Evolutionary conservation across 441 rosid species (phyloP), one percentile per base, ranked within the genome.

Genomic region (Populus hybrid): DNA sequence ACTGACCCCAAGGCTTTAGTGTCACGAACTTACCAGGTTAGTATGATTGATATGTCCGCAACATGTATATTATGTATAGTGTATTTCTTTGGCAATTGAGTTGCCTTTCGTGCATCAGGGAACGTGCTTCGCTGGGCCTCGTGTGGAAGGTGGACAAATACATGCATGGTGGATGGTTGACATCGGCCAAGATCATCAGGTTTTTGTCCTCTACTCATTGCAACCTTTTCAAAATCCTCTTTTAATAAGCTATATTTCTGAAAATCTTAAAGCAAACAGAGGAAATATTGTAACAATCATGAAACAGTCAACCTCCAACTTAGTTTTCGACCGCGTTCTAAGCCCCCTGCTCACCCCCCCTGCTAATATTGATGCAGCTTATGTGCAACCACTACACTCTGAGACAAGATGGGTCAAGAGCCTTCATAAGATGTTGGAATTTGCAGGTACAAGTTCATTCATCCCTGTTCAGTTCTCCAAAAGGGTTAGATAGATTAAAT

Each of bases 151-250:
- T 24, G 95, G 97, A 30, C 84, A 35, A 50, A 87, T 82, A 80
- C 87, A 85, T 75, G 84, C 98, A 0, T 96, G 99, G 99, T 96
- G 99, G 98, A 88, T 90, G 97, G 87, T 94, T 77, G 99, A 94
- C 83, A 77, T 96, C 38, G 97, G 98, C 78, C 84, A 90, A 87
- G 91, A 96, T 83, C 99, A 91, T 88, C 98, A 94, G 98, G 99
- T 94, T 64, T 75, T 70, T 73, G 26, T 9, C 20, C 14, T 61
- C 30, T 28, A 28, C 30, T 28, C 30, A 28, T 28, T 28, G 30
- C 30, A 28, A 1, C 24, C 46, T 66, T 42, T 24, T 68, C n/a
- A 30, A 21, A 26, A 67, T 23, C 28, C n/a, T 46, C 34, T 30
- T 14, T 18, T 40, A 64, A 67, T 66, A n/a, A 21, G 61, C 53